Evolutionary conservation across 2,329 filamentous ascomycete species (phyloP), one percentile per base, ranked within the genome.

Genomic region (Parascedosporium putredinis): DNA sequence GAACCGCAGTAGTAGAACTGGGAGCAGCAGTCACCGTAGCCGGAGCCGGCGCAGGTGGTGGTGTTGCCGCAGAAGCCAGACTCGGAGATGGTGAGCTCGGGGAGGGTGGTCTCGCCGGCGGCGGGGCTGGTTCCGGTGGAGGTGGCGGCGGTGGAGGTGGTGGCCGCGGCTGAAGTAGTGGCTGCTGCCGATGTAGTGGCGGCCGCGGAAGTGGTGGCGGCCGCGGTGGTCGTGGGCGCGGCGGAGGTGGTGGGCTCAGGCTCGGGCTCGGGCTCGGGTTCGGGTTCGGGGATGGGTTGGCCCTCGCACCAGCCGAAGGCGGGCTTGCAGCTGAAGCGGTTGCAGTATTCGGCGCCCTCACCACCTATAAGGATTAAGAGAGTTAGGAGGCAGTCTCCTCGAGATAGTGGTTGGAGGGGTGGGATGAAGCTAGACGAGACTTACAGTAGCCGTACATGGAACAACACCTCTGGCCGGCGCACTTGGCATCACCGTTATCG

Each of bases 21-120:
- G 3, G 67, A 70, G 51, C 69, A 72, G 55, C 69, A 71, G 54
- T 61, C 59, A 5, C 66, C 66, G 45, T 62, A 64, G 12, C 25
- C 47, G 0, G 64, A 67, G 20, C 60, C 62, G 44, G 62, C 56
- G 50, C 69, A 71, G 6, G 61, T 64, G 8, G 53, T 60, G 20
- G 54, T 49, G 40, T 62, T 64, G 33, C 67, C 68, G 49, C 68
- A 71, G 18, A 45, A 14, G 8, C 48, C 48, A 2, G 38, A 29
- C 25, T 45, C 20, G 14, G 48, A 50, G 40, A 45, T 34, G 3
- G 20, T 29, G 14, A 45, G 34, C 27, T 45, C 48, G 20, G 38
- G 40, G 20, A 27, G 20, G 5, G n/a, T 22, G 14, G 48, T 45
- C 16, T 50, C 48, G 12, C 29, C 48, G n/a, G 48, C 22, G 9